Evolutionary conservation across 306 rosid species (phyloP), one percentile per base, ranked within the genome.

Genomic region (Acacia acuminata): DNA sequence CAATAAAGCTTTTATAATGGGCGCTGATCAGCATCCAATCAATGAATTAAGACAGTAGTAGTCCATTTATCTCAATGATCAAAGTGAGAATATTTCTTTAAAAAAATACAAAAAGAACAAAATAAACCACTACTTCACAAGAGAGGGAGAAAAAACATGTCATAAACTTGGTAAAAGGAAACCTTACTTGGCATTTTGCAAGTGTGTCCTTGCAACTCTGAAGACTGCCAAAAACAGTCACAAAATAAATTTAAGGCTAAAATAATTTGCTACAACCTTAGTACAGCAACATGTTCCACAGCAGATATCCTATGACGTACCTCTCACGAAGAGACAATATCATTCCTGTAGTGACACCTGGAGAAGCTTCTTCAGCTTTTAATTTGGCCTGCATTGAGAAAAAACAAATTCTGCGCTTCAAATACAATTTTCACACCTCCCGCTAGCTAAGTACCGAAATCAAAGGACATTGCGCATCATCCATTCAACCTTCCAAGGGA

Each of bases 271-370:
- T 11, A 20, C 70, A 77, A 73, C 8, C 55, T 47, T 70, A 36
- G 55, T 13, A 32, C 60, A 42, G 76, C 34, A 73, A 38, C 73
- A 45, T 50, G 60, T 22, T 61, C 45, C 82, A 55, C 50, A 73
- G n/a, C 44, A 77, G 19, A 67, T 74, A 72, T 81, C 40, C 15
- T 70, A 58, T 7, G 53, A 70, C 73, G 40, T 89, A 94, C 98
- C 97, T 91, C 89, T 94, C 97, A 30, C 97, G 98, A 82, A 93
- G 97, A 72, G 97, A 87, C 91, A 93, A 66, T 60, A 94, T 94
- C 97, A 93, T 93, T 76, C 95, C 94, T 79, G 98, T 94, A 61
- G 97, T 87, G 63, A 84, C 94, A 69, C 97, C 97, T 3, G 94
- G 90, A 68, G 93, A 88, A 85, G 94, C 84, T 87, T 93, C 98